Percentiles rank a stretch among this genome's conserved stretches.
These are phyloP conservation scores for Phytophthora boehmeriae DNA, from an alignment of 352 stramenopile species.

Conservation along the genomic window DNA sequence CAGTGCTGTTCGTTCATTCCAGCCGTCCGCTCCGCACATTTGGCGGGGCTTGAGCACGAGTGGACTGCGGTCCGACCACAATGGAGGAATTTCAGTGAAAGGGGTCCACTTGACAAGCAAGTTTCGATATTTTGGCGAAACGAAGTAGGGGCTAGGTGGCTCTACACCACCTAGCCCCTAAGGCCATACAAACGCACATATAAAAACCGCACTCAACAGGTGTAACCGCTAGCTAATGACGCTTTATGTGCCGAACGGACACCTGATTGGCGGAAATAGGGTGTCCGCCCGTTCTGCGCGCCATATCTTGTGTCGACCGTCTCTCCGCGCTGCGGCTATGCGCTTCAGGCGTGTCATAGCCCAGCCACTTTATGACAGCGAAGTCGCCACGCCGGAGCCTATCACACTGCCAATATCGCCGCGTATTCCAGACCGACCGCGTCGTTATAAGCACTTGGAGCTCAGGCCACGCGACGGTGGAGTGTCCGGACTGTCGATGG, in stretches of 20 bases:
- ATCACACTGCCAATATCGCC: not conserved
- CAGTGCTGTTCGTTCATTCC: too few species aligned
- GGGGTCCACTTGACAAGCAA: too few species aligned
- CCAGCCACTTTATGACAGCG: not conserved
- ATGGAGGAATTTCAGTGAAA: too few species aligned
- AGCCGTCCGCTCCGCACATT: too few species aligned
- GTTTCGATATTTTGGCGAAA: too few species aligned
- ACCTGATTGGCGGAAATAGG: not conserved
- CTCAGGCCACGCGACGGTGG: not conserved
- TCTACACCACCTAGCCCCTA: not conserved
- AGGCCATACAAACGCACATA: not conserved
- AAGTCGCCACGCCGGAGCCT: not conserved
- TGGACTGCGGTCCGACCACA: too few species aligned
- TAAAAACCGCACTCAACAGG: not conserved
- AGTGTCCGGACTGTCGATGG: conserved; percentile 18
- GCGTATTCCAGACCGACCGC: not conserved
- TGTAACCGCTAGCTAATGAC: not conserved
- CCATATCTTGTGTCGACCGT: conserved; percentile 1
- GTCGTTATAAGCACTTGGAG: not conserved
- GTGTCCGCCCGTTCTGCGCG: not conserved
- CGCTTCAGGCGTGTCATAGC: not conserved
- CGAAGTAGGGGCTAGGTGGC: not conserved
- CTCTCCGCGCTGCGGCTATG: too few species aligned
- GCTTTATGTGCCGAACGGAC: not conserved
- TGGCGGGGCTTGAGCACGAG: too few species aligned